Evolutionary conservation across 768 basidiomycete genomes (phyloP).

Genomic region (Lepiota brunneoincarnata): DNA sequence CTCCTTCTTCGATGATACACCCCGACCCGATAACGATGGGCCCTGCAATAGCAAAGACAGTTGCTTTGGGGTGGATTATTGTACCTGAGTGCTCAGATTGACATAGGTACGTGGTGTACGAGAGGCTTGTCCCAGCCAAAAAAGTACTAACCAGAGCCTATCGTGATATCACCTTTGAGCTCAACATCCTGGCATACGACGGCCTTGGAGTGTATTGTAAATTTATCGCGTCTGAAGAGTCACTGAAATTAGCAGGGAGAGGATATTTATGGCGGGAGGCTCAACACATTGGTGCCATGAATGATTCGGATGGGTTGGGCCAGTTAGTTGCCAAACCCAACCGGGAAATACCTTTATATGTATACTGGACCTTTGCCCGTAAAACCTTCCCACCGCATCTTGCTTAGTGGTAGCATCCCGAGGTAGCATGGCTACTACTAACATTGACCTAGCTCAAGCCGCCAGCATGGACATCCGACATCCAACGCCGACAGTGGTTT

Average conservation of each 20-base stretch:
- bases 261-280: slow-evolving; percentile 4
- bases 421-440: no score
- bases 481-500: no score
- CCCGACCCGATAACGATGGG: slow-evolving; percentile 87
- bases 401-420: no score
- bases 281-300: slow-evolving; percentile 38
- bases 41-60: slow-evolving; percentile 87
- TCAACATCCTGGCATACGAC: slow-evolving; percentile 94
- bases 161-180: slow-evolving; percentile 90
- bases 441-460: no score
- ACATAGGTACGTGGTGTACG: neutral
- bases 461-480: no score
- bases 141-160: slow-evolving; percentile 64
- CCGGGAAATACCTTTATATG: no score
- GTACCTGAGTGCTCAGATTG: slow-evolving; percentile 46
- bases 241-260: slow-evolving; percentile 8
- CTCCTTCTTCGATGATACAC: slow-evolving; percentile 91
- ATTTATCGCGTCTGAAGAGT: slow-evolving; percentile 70
- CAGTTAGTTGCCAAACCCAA: no score
- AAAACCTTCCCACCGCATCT: no score
- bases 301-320: no score
- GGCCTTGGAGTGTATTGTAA: slow-evolving; percentile 87
- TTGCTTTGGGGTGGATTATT: slow-evolving; percentile 91
- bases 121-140: neutral
- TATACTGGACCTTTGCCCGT: no score